Conservation (phyloP, 1,284 basidiomycete species). For the Baeospora myosura region DNA sequence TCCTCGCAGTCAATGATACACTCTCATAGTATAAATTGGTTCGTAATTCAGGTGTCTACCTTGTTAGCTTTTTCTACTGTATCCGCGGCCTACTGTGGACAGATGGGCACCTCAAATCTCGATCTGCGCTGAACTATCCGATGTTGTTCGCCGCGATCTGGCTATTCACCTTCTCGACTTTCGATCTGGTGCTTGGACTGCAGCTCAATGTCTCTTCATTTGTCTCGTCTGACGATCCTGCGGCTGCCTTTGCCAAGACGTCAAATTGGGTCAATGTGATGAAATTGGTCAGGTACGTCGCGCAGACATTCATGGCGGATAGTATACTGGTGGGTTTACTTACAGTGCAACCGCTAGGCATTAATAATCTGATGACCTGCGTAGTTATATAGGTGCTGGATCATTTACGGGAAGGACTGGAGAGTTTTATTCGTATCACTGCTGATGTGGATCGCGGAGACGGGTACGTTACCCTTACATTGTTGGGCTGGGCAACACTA, state of each 20-base stretch:
- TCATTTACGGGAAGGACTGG: slow-evolving; percentile 4
- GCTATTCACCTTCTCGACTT: slow-evolving; percentile 4
- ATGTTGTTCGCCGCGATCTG: slow-evolving; percentile 1
- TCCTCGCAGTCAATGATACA: not conserved
- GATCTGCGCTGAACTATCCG: not conserved
- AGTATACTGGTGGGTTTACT: slow-evolving; percentile 3
- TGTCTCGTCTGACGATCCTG: slow-evolving; percentile 1
- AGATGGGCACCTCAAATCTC: not conserved
- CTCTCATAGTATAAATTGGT: not conserved
- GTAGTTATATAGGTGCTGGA: slow-evolving; percentile 8
- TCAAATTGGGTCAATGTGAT: slow-evolving; percentile 9
- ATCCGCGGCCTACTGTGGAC: slow-evolving; percentile 1
- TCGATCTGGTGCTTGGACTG: slow-evolving; percentile 7
- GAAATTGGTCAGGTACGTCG: slow-evolving; percentile 7
- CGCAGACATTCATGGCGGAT: slow-evolving; percentile 6
- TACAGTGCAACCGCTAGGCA: not conserved
- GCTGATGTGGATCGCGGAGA: slow-evolving; percentile 3
- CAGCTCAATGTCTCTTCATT: slow-evolving; percentile 6
- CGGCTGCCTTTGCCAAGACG: slow-evolving; percentile 1
- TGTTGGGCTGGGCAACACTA: not conserved
- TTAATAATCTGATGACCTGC: no score
- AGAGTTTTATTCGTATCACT: not conserved
- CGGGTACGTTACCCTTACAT: not conserved
- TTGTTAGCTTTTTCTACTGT: slow-evolving; percentile 6
- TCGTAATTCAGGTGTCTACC: slow-evolving; percentile 4